These are phyloP conservation scores for Clarireedia homoeocarpa DNA, from an alignment of 2,329 filamentous ascomycete species.

Conservation along the genomic window DNA sequence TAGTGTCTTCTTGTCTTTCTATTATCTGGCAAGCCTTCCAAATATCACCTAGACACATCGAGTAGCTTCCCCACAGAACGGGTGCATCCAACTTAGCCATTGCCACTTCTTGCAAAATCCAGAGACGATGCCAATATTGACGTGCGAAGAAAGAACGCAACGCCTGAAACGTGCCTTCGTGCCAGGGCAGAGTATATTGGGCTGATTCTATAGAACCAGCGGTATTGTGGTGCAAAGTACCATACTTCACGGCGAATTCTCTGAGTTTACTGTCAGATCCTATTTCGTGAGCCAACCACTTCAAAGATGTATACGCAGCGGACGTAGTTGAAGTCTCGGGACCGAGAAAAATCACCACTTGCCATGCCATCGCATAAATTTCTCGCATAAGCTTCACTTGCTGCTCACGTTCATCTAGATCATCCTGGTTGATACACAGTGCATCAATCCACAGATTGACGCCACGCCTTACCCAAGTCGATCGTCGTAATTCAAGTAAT, in stretches of 20 bases:
- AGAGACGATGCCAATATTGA: conserved; percentile 5
- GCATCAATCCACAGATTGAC: conserved; percentile 11
- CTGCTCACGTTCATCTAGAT: conserved; percentile 8
- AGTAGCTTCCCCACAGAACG: conserved; percentile 1
- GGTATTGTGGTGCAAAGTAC: neutral
- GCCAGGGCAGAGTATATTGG: conserved; percentile 2
- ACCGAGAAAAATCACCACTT: conserved; percentile 2
- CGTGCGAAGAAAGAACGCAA: conserved; percentile 4
- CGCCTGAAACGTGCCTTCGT: neutral
- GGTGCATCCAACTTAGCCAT: conserved; percentile 2
- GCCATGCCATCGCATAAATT: conserved; percentile 8
- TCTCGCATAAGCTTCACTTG: conserved; percentile 11
- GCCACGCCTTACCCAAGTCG: neutral
- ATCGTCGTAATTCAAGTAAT: neutral
- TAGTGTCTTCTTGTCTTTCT: neutral
- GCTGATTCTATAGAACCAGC: neutral
- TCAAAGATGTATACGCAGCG: neutral
- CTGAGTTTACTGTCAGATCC: neutral
- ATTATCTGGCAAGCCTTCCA: conserved; percentile 4
- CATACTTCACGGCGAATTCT: conserved; percentile 6
- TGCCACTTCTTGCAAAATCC: conserved; percentile 8
- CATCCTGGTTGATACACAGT: conserved; percentile 12
- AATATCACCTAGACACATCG: neutral
- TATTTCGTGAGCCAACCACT: conserved; percentile 2
- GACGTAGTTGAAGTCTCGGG: neutral